Evolutionary conservation across 768 basidiomycete genomes (phyloP).

Genomic region (Tricholomella constricta): DNA sequence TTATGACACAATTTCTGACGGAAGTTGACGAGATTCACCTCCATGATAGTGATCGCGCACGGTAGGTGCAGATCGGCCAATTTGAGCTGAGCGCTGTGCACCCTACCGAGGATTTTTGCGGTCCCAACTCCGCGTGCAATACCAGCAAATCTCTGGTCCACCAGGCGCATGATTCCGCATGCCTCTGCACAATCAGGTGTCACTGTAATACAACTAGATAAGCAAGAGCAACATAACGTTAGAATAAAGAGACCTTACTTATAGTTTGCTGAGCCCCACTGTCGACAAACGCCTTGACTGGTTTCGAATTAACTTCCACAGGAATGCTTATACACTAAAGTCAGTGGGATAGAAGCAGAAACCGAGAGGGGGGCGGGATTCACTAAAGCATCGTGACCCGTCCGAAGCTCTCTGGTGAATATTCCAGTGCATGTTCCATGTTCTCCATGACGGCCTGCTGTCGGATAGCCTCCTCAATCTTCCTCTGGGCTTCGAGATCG

Average conservation of each 20-base stretch:
- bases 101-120: slow-evolving; percentile 89
- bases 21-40: slow-evolving; percentile 48
- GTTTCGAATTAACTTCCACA: slow-evolving; percentile 88
- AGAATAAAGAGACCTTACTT: slow-evolving; percentile 53
- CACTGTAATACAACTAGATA: slow-evolving; percentile 48
- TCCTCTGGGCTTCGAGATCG: slow-evolving; percentile 87
- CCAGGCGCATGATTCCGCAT: slow-evolving; percentile 92
- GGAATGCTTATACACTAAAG: slow-evolving; percentile 58
- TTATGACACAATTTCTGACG: not conserved
- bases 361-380: slow-evolving; percentile 30
- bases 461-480: slow-evolving; percentile 92
- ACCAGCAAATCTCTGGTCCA: slow-evolving; percentile 86
- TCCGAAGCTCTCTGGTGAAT: slow-evolving; percentile 91
- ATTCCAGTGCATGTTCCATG: slow-evolving; percentile 91
- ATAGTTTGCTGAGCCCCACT: slow-evolving; percentile 97
- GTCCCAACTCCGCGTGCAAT: slow-evolving; percentile 94
- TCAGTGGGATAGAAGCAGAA: slow-evolving; percentile 3
- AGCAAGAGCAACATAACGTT: not conserved
- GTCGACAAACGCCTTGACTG: slow-evolving; percentile 96
- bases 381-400: slow-evolving; percentile 97
- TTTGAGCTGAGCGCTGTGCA: slow-evolving; percentile 93
- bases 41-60: slow-evolving; percentile 94
- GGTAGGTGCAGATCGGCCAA: slow-evolving; percentile 81
- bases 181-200: slow-evolving; percentile 89
- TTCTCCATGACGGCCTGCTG: slow-evolving; percentile 92